Evolutionary conservation across 495 filamentous ascomycete species (phyloP).

Genomic region (Neurospora cerealis): DNA sequence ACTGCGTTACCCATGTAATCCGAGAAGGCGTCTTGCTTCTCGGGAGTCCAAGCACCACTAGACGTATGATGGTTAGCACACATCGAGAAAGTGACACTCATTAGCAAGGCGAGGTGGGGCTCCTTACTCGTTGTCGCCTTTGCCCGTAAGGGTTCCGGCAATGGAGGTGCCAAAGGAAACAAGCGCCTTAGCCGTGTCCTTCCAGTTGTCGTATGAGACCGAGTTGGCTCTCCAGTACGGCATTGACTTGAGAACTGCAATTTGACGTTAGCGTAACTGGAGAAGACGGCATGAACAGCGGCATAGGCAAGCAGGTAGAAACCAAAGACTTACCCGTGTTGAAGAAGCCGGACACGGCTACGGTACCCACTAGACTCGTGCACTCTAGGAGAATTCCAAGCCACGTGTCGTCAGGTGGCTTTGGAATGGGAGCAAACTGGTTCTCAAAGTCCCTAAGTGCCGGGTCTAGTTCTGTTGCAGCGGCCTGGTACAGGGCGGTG

Average conservation of each 20-base stretch:
- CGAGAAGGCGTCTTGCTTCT: conserved; percentile 12
- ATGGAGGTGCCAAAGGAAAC: not conserved
- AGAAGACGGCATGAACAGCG: not conserved
- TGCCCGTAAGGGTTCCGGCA: not conserved
- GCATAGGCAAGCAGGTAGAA: not conserved
- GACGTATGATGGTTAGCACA: not conserved
- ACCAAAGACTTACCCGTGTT: not conserved
- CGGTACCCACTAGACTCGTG: not conserved
- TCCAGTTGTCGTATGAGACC: not conserved
- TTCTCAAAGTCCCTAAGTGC: conserved; percentile 16
- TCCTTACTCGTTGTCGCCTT: not conserved
- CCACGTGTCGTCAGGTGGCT: conserved; percentile 11
- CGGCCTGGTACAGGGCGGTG: not conserved
- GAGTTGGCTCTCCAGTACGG: not conserved
- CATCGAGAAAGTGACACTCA: not conserved
- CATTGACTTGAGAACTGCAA: not conserved
- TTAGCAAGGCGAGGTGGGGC: not conserved
- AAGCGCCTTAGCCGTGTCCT: conserved; percentile 6
- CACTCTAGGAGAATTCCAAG: conserved; percentile 11
- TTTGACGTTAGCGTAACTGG: not conserved
- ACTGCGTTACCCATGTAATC: conserved; percentile 15
- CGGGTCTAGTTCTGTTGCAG: not conserved
- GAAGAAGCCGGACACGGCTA: not conserved
- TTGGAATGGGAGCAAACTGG: conserved; percentile 22
- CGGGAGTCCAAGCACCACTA: conserved; percentile 1